Evolutionary conservation across 768 basidiomycete species (phyloP), one percentile per base, ranked within the genome.

Genomic region (Leccinum olivaceopallidum): DNA sequence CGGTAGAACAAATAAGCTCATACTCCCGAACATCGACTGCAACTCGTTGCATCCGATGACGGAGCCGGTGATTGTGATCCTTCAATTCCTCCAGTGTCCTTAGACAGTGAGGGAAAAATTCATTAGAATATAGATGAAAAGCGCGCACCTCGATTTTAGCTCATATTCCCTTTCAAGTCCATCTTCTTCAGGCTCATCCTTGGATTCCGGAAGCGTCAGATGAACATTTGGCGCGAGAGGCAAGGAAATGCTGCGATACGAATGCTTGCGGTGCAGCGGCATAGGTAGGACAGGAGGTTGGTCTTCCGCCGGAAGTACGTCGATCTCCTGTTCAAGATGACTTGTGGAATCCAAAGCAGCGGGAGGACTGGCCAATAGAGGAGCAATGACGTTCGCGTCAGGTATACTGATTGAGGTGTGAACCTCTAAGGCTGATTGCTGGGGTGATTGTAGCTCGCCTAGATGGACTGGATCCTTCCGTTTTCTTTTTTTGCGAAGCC

Each of bases 1-100:
- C 74, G 34, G 77, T 76, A n/a, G 79, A 73, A 64, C 85, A 88
- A 12, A 86, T 73, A 9, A 77, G 67, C 60, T 92, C 88, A 60
- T 86, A 89, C 54, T 92, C 90, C 64, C 82, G 80, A 49, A 91
- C 78, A 30, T 79, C 80, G 7, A 76, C 76, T 2, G 88, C 83
- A 57, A 90, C 80, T 58, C 84, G 83, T 65, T 90, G 86, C 28
- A 91, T 76, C 28, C 89, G 77, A 65, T 89, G 86, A 36, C 90
- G 83, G 42, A 88, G 84, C 56, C 85, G 79, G 59, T 85, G 80
- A 62, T 93, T 93, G 66, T 89, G 85, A 13, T 78, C 72, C 56
- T 77, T 76, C 12, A 83, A 73, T 53, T 86, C 83, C 55, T 86
- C 84, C 30, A 93, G 74, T 16, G 87, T 75, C 58, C 90, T 92